Evolutionary conservation across 2,329 filamentous ascomycete species (phyloP).

Genomic region (Cladobotryum protrusum): DNA sequence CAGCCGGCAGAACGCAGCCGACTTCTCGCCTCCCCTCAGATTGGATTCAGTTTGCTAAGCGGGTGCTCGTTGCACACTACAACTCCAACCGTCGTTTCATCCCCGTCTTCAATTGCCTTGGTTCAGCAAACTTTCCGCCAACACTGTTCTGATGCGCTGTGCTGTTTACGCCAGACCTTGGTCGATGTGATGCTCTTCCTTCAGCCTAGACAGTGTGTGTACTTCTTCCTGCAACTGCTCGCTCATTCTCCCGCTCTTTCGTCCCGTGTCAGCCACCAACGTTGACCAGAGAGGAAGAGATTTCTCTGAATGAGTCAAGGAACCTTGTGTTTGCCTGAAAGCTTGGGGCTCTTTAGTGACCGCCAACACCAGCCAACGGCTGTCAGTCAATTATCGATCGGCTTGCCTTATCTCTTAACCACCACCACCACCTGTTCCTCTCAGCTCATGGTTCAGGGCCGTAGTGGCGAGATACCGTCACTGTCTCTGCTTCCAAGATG

Average conservation of each 20-base stretch:
- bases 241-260: background rate
- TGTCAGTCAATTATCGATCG: no score
- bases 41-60: constrained; percentile 1
- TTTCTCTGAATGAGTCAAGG: background rate
- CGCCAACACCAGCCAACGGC: no score
- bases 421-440: no score
- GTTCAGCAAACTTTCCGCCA: no score
- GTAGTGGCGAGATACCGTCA: no score
- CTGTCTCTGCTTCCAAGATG: background rate
- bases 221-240: background rate
- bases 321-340: no score
- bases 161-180: background rate
- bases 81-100: background rate
- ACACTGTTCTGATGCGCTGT: background rate
- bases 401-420: no score
- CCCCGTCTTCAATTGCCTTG: background rate
- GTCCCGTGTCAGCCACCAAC: background rate
- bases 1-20: background rate
- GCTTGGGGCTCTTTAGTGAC: background rate
- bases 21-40: background rate
- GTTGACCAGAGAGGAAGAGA: background rate
- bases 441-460: no score
- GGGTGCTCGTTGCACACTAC: constrained; percentile 2
- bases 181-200: background rate
- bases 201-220: background rate